These are phyloP conservation scores for Phytopythium boreale DNA, from an alignment of 352 stramenopile species.

Conservation along the genomic window DNA sequence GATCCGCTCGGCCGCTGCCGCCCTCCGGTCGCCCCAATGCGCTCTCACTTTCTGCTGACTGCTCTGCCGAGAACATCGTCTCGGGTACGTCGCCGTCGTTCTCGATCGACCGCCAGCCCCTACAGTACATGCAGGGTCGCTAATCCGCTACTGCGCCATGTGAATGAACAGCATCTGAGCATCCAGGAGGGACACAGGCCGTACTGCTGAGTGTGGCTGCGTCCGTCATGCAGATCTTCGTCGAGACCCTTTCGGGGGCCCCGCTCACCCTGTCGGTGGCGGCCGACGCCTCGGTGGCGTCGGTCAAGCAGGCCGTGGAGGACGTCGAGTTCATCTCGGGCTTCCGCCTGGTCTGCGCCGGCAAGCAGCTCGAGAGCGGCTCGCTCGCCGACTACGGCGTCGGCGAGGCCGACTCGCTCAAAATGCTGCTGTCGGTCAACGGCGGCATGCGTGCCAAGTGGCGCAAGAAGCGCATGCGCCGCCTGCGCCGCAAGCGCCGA, in stretches of 20 bases:
- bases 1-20: background rate
- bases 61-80: slow-evolving; percentile 86
- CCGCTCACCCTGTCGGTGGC: slow-evolving; percentile 79
- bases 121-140: background rate
- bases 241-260: slow-evolving; percentile 85
- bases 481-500: slow-evolving; percentile 96
- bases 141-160: slow-evolving; percentile 4
- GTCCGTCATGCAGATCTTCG: slow-evolving; percentile 94
- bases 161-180: slow-evolving; percentile 87
- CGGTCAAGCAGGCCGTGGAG: slow-evolving; percentile 93
- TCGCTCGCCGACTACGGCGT: slow-evolving; percentile 92
- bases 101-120: background rate
- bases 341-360: slow-evolving; percentile 89
- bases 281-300: slow-evolving; percentile 88
- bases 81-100: slow-evolving; percentile 48
- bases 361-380: slow-evolving; percentile 72
- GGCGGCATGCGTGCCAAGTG: slow-evolving; percentile 97
- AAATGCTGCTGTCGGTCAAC: slow-evolving; percentile 90
- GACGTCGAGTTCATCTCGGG: slow-evolving; percentile 94
- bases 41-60: slow-evolving; percentile 91
- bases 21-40: background rate
- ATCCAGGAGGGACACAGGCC: slow-evolving; percentile 79
- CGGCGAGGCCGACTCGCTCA: slow-evolving; percentile 90
- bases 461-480: slow-evolving; percentile 98
- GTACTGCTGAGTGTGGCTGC: slow-evolving; percentile 18